phyloP scores from a whole-genome alignment of 495 filamentous ascomycete species.

The Choiromyces venosus region DNA sequence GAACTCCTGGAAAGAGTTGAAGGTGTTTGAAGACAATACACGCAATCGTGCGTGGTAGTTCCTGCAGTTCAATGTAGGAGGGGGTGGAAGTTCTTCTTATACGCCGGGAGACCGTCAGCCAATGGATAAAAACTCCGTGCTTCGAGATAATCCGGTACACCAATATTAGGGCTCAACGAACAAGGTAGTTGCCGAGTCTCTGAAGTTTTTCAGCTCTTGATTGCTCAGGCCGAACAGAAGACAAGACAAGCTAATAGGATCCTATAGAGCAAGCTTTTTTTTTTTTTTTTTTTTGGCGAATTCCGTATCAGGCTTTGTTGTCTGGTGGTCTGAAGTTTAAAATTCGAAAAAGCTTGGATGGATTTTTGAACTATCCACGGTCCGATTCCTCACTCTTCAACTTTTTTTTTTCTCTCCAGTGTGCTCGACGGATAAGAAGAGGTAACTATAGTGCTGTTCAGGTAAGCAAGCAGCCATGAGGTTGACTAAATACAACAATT shows the following conservation, averaged over 20 bases:
- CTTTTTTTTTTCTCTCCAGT: neutral
- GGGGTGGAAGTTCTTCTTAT: neutral
- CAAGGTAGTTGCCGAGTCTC: neutral
- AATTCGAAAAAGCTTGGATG: neutral
- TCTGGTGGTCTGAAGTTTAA: neutral
- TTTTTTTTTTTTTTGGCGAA: neutral
- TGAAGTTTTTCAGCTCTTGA: neutral
- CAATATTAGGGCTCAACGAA: neutral
- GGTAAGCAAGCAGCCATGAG: neutral
- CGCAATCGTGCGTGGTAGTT: constrained; percentile 1
- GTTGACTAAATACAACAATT: neutral
- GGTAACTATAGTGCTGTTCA: neutral
- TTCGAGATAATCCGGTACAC: neutral
- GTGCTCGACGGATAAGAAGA: neutral
- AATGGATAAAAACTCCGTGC: neutral
- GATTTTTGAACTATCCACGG: neutral
- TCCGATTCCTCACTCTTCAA: neutral
- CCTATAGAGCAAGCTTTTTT: neutral
- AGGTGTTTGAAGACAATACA: constrained; percentile 1
- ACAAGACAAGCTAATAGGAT: neutral
- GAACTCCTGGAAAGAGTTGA: neutral
- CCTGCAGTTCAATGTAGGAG: neutral
- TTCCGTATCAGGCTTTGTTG: neutral
- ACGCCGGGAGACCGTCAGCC: neutral
- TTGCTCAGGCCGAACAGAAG: neutral